phyloP scores from a whole-genome alignment of 495 filamentous ascomycete genomes.

The Penicillium nucicola region DNA sequence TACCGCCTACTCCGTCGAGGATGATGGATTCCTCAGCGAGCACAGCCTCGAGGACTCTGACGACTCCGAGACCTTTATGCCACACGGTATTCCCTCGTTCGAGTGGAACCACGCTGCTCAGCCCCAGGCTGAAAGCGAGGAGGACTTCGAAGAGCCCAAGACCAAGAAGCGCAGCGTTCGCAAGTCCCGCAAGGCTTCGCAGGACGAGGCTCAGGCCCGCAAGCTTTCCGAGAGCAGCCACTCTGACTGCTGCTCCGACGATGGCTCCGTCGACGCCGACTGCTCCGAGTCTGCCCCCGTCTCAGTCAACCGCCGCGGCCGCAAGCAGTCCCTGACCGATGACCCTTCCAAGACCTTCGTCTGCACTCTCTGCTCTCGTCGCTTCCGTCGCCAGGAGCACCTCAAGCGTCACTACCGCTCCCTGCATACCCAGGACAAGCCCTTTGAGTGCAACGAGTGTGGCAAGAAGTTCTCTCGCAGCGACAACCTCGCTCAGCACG shows the following conservation, averaged over 20 bases:
- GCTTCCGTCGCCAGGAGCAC: constrained; percentile 98
- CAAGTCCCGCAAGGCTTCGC: constrained; percentile 49
- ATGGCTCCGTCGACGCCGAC: constrained; percentile 16
- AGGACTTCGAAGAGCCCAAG: constrained; percentile 44
- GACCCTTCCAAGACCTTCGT: constrained; percentile 98
- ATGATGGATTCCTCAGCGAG: constrained; percentile 73
- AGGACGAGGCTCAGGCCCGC: constrained; percentile 20
- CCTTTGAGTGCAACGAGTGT: constrained; percentile 94
- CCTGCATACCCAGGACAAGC: constrained; percentile 97
- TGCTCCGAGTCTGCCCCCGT: constrained; percentile 48
- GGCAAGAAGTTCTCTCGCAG: constrained; percentile 99
- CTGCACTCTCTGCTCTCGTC: constrained; percentile 90
- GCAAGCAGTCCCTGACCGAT: constrained; percentile 97
- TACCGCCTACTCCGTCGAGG: constrained; percentile 63
- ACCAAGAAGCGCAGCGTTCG: constrained; percentile 59
- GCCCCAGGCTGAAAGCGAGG: constrained; percentile 20
- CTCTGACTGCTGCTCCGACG: constrained; percentile 16
- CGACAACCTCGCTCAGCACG: constrained; percentile 95
- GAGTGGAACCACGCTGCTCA: constrained; percentile 31
- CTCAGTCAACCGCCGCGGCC: constrained; percentile 85
- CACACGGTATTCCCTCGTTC: constrained; percentile 44
- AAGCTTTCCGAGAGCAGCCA: constrained; percentile 6
- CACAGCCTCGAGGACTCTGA: constrained; percentile 74
- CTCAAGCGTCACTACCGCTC: constrained; percentile 98
- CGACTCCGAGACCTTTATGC: constrained; percentile 57